A percentile compares a stretch with the other conserved stretches of the same genome.
These are phyloP conservation scores for Curvularia sp. DNA, from an alignment of 2,329 filamentous ascomycete species.

Conservation along the genomic window DNA sequence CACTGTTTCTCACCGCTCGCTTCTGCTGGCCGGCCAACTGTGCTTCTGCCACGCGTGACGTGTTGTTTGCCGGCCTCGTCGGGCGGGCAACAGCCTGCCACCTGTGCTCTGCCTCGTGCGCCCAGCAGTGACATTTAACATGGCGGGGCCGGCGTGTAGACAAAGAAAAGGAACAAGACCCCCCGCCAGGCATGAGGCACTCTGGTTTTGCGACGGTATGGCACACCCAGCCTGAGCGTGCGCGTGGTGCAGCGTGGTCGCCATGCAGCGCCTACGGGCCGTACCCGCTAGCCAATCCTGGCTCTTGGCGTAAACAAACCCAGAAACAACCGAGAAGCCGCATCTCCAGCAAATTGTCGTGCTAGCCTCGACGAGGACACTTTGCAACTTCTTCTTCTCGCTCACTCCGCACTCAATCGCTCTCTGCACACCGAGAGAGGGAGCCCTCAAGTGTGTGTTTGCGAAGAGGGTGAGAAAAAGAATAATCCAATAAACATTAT, in stretches of 20 bases:
- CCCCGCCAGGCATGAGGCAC: neutral
- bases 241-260: conserved; percentile 25
- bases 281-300: conserved; percentile 21
- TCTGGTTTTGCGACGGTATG: conserved; percentile 2
- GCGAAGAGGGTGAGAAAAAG: neutral
- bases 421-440: conserved; percentile 5
- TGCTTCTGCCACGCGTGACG: conserved; percentile 29
- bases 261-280: conserved; percentile 26
- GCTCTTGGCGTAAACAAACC: conserved; percentile 29
- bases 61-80: conserved; percentile 29
- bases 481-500: conserved; percentile 5
- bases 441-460: neutral
- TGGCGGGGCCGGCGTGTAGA: conserved; percentile 14
- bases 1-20: conserved; percentile 15
- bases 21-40: conserved; percentile 16
- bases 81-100: conserved; percentile 23
- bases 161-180: neutral
- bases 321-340: conserved; percentile 14
- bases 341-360: conserved; percentile 9
- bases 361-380: conserved; percentile 8
- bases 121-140: conserved; percentile 7
- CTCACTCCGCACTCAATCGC: conserved; percentile 12
- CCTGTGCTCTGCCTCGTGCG: conserved; percentile 5
- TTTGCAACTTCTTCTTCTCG: conserved; percentile 5
- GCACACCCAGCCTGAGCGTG: neutral